A percentile compares a stretch with the other conserved stretches of the same genome.
Conservation (phyloP, 192 early-diverging fungal genomes). For the Coemansia aciculifera region DNA sequence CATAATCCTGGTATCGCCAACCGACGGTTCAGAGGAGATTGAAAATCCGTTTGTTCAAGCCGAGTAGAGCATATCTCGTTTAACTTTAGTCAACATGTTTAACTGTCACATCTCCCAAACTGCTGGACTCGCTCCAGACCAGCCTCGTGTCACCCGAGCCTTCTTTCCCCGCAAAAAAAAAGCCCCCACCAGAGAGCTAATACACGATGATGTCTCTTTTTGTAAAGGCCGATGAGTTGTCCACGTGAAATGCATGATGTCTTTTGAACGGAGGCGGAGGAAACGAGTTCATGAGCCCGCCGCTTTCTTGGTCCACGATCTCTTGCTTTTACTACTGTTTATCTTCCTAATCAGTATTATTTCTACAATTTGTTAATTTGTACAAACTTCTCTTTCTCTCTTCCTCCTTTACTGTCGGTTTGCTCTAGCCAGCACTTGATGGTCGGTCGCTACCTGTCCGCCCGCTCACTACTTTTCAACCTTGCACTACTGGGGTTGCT, state of each 20-base stretch:
- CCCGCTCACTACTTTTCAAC: not conserved
- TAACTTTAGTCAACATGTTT: not conserved
- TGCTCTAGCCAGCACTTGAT: not conserved
- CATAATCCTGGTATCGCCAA: constrained; percentile 87
- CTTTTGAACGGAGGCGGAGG: not conserved
- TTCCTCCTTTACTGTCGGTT: not conserved
- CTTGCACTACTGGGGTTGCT: not conserved
- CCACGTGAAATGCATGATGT: not conserved
- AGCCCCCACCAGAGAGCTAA: not conserved
- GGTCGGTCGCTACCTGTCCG: not conserved
- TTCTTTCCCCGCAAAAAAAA: not conserved
- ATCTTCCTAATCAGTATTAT: not conserved
- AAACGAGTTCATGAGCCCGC: not conserved
- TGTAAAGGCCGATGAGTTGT: not conserved
- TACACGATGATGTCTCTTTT: too few relatives aligned
- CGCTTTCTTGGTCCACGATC: not conserved
- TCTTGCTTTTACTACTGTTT: not conserved
- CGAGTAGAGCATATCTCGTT: constrained; percentile 10
- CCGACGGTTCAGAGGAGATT: constrained; percentile 88
- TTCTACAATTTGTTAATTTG: not conserved
- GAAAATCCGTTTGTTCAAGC: constrained; percentile 80
- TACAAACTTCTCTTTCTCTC: not conserved
- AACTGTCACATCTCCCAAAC: not conserved
- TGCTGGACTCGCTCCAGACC: not conserved
- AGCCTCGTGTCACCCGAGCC: not conserved